A percentile compares a stretch with the other conserved stretches of the same genome.
These are phyloP conservation scores for Nissolia schottii DNA, from an alignment of 306 rosid species.

Conservation along the genomic window DNA sequence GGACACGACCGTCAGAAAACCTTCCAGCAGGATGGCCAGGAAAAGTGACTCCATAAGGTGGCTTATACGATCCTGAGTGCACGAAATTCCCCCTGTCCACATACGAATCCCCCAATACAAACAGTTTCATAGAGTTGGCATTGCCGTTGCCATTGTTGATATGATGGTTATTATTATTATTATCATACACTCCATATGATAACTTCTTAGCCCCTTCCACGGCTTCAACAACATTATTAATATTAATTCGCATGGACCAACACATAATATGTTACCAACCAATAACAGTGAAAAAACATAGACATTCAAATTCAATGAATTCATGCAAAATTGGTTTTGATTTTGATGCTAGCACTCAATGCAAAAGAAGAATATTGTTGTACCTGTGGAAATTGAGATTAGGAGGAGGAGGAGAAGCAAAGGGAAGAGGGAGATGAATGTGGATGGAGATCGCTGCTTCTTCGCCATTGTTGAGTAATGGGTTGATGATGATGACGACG, in stretches of 20 bases:
- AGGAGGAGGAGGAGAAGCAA: neutral
- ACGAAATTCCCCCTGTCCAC: constrained; percentile 48
- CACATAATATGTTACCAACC: neutral
- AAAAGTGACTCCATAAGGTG: constrained; percentile 46
- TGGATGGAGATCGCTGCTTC: neutral
- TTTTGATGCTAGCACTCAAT: neutral
- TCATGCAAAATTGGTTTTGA: no score
- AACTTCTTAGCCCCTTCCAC: constrained; percentile 19
- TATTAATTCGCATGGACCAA: no score
- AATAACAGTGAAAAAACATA: neutral
- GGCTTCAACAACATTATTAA: constrained; percentile 5
- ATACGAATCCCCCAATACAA: constrained; percentile 57
- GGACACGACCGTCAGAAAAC: constrained; percentile 47
- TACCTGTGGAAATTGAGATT: constrained; percentile 4
- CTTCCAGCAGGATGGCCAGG: constrained; percentile 57
- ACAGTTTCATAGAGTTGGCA: constrained; percentile 13
- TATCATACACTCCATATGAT: neutral
- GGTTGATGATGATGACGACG: no score
- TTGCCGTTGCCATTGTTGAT: neutral
- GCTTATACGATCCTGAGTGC: constrained; percentile 24
- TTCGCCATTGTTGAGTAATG: neutral
- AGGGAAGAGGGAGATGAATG: neutral
- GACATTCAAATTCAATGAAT: no score
- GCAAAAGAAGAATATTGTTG: neutral
- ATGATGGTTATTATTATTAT: no score